Evolutionary conservation across 78 protist species (phyloP), one percentile per base, ranked within the genome.

Genomic region (Neovahlkampfia damariscottae): DNA sequence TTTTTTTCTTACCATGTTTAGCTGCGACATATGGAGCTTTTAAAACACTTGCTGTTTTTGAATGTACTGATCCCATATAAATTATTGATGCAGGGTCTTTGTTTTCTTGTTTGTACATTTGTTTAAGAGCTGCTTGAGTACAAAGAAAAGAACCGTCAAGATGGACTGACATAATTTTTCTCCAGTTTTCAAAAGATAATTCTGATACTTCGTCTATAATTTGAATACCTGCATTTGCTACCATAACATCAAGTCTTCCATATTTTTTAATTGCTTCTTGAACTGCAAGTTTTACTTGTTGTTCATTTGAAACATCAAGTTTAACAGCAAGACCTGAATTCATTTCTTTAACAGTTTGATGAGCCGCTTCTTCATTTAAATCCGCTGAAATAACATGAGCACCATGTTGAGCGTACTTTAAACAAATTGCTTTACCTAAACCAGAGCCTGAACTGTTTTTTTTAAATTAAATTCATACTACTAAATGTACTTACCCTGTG

Each of bases 31-130:
- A 86, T 3, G 90, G 90, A 30, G 89, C 5, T 5, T 86, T 86
- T 10, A 82, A 72, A 34, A 69, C 77, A 2, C 88, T 82, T 1
- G 86, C 90, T 40, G 59, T 38, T 50, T 86, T 86, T 62, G 84
- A 74, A 30, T 86, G 90, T 1, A 86, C 89, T n/a, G 79, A 62
- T 19, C 90, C 90, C 67, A 86, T 86, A n/a, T 79, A 86, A 8
- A 86, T 37, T 10, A 86, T 68, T 5, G 82, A 50, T 50, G 19
- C 19, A 83, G 41, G 68, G 78, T 38, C 72, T 82, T 4, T 19
- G 40, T 70, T 32, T 37, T 40, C 74, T 19, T 38, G 34, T 19
- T 62, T 59, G 74, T 6, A 27, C 39, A 83, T 75, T 38, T 82
- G 31, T 29, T 37, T 37, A 38, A 86, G 37, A 2, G 41, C 89